Base-by-base conservation (phyloP, 148 eudicot species). In the Oxyria digyna region DNA sequence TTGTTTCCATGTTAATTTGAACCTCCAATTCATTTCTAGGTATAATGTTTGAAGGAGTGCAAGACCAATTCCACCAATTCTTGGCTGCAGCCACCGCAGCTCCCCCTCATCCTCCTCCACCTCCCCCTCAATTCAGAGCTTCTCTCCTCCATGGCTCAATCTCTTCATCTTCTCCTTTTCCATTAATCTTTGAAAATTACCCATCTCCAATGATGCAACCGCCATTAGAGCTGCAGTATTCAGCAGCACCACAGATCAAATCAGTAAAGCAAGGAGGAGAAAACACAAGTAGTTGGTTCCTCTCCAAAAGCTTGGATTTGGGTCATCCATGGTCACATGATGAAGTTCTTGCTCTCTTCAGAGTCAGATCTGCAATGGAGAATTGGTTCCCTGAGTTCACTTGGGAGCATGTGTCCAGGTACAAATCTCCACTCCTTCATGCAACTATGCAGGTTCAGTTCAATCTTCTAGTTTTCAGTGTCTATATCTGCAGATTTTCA, bases 321-420 rank as follows among this genome's bases (percentile, higher is more conserved):
- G 32, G 10, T 13, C 69, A 69, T 66, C 80, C 84, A 0, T 91
- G 97, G 94, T 83, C 89, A 6, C 78, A 74, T 69, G 87, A 91
- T 49, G 94, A 91, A 72, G 84, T 88, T 2, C 85, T 91, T 74
- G 74, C 87, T 0, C 82, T 88, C n/a, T 65, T 87, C 57, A 87
- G 80, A 79, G 79, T 86, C 79, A 84, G 89, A 83, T 91, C 91
- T 75, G 75, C 73, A 32, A 67, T 80, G 75, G 91, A 85, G 62
- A 78, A 71, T 74, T 90, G 87, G 89, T 83, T 85, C 63, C 82
- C 83, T 20, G 85, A 84, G 43, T 86, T 84, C 70, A 82, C 87
- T 67, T 91, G 96, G 96, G 96, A 87, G 55, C 84, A 84, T 75
- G 93, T 90, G 27, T 90, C 96, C 43, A 87, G 96, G 96, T 90